A percentile compares a stretch with the other conserved stretches of the same genome.
Conservation (phyloP, 305 asterid species). For the Coffea humblotiana region DNA sequence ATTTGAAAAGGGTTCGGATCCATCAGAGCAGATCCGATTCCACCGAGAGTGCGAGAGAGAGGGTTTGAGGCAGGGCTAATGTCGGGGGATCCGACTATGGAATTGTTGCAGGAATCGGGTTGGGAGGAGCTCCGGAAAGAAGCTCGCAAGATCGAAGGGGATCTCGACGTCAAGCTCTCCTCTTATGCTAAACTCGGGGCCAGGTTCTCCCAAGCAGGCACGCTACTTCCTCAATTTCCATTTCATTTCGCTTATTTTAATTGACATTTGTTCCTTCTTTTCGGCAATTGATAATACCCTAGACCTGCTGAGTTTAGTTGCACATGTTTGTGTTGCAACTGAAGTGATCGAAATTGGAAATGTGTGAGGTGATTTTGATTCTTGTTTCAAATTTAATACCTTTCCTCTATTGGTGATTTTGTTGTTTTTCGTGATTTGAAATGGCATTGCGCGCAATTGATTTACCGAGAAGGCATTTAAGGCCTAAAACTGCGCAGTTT, state of each 20-base stretch:
- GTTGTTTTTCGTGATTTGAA: background rate
- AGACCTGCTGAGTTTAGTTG: background rate
- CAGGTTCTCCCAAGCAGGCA: constrained; percentile 86
- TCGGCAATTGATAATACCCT: constrained; percentile 4
- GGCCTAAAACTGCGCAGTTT: no score
- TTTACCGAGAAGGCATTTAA: no score
- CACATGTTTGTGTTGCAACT: background rate
- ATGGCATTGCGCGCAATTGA: no score
- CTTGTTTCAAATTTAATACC: background rate
- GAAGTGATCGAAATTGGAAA: background rate
- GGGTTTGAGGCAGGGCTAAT: background rate
- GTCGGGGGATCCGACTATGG: constrained; percentile 63
- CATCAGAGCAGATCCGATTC: constrained; percentile 4
- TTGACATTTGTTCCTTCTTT: background rate
- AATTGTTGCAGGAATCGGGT: constrained; percentile 84
- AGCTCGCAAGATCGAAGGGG: constrained; percentile 93
- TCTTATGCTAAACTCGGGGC: constrained; percentile 97
- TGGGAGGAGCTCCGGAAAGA: constrained; percentile 98
- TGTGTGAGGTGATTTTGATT: background rate
- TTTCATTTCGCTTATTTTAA: background rate
- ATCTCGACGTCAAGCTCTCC: constrained; percentile 95
- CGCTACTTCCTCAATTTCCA: background rate
- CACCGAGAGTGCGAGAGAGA: background rate
- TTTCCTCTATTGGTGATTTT: background rate
- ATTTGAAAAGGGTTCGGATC: background rate